These are phyloP conservation scores for Mucor sp. DNA, from an alignment of 371 early-diverging fungal species.

Conservation along the genomic window DNA sequence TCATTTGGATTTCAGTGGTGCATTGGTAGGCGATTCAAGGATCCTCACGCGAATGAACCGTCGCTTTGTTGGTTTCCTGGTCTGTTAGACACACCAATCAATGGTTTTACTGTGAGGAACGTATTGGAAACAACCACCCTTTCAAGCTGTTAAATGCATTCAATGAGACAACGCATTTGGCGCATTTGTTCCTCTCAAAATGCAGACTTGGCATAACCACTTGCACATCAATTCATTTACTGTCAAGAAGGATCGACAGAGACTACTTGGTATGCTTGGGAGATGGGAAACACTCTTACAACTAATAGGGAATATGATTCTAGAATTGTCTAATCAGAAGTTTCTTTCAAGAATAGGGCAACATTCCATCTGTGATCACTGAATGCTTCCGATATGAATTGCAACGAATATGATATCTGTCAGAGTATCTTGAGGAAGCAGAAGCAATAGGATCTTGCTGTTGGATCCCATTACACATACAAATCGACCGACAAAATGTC, in stretches of 20 bases:
- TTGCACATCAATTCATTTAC: not conserved
- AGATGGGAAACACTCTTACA: too few species aligned
- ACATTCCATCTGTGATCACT: constrained; percentile 14
- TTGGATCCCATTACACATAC: constrained; percentile 16
- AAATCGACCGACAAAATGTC: constrained; percentile 23
- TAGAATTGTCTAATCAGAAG: constrained; percentile 44
- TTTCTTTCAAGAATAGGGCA: constrained; percentile 10
- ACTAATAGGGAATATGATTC: constrained; percentile 55
- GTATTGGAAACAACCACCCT: too few species aligned
- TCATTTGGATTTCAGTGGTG: not conserved
- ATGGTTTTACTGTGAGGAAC: too few species aligned
- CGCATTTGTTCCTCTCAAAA: too few species aligned
- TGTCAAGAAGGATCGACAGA: constrained; percentile 28
- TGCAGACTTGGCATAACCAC: too few species aligned
- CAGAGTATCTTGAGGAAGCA: constrained; percentile 38
- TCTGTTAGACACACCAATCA: too few species aligned
- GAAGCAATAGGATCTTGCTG: constrained; percentile 21
- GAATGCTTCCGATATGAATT: constrained; percentile 12
- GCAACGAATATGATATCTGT: constrained; percentile 42
- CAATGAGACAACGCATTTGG: too few species aligned
- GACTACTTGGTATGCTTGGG: constrained; percentile 18
- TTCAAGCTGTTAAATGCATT: too few species aligned
- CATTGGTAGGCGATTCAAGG: not conserved
- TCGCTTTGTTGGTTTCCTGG: too few species aligned
- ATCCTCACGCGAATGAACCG: too few species aligned